Base-by-base conservation (phyloP, 805 yeast species). In the Candida nitratophila region DNA sequence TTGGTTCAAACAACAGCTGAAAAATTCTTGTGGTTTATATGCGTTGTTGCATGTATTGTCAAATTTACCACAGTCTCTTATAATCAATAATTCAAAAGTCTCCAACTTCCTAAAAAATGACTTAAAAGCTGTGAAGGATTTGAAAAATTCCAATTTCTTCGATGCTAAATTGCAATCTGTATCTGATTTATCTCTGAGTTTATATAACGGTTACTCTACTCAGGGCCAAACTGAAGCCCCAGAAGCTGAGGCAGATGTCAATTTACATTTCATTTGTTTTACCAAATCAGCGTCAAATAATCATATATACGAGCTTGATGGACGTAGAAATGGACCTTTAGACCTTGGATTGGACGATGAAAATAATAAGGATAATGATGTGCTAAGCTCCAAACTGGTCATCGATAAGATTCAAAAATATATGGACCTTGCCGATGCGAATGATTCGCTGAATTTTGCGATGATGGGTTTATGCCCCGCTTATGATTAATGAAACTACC, bases 11-110 rank as follows among this genome's bases (percentile, higher is more conserved):
- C 99, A 91, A 56, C 80, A 89, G 1, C 77, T 93, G 16, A 77
- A 76, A 49, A 91, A 91, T 59, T 95, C 95, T 0, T 91, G 99
- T 66, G 99, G 99, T 5, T 73, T 95, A 29, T 87, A 85, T 63
- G 98, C 96, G 0, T 61, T 93, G 39, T 65, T 91, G 20, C 97
- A 91, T 54, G 49, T 67, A 1, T 54, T 76, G 32, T 51, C 69
- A 29, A 77, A 77, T 50, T 52, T 77, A 39, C 75, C 80, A 1
- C 46, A 54, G 4, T 76, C 73, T 21, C 60, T 75, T 29, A 61
- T 75, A 9, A 63, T 75, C 16, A 53, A 64, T 9, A 66, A 70
- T 42, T 60, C 67, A 3, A 49, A 52, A 21, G 24, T 60, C 7
- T 41, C 52, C 24, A 47, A 53, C 4, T 63, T 65, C 37, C 24